Base-by-base conservation (phyloP, 192 early-diverging fungal species). In the Entophlyctis helioformis region DNA sequence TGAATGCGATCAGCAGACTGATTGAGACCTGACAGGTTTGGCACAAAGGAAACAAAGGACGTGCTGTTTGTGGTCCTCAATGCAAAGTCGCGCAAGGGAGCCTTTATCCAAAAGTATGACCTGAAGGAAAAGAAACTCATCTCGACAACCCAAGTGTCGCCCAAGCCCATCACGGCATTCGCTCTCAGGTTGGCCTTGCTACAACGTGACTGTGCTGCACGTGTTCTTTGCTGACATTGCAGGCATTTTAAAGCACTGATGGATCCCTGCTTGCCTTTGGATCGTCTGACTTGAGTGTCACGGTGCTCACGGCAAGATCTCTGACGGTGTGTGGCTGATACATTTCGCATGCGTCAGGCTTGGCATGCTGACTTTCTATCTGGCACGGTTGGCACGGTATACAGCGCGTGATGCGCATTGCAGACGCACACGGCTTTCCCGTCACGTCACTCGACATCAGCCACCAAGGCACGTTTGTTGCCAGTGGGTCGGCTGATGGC, bases 401-500 rank as follows among this genome's bases (percentile, higher is more conserved):
- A 22, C 41, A 84, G 73, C 53, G 61, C 0, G 36, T 86, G 21
- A 37, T 67, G 51, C 67, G 75, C 2, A 58, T 91, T 8, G 66
- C 72, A 20, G 69, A 80, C 21, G 81, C 79, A 1, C 91, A 96
- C 53, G 55, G 53, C n/a, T 85, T 92, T 48, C 74, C 89, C 15
- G 78, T 86, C 34, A 90, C 87, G 0, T 56, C 71, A 4, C 42
- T 96, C 39, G 73, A 75, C 0, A 86, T 96, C 52, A 84, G 75
- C 48, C 68, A 57, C 22, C 66, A 81, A 22, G 62, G 63, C n/a
- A 57, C 65, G 10, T 48, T 78, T 25, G 45, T 96, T 19, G 72
- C 85, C 18, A 89, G 81, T 55, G 89, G 78, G 1, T 89, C 85
- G 6, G 84, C 82, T 0, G 91, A 96, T 54, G 80, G 80, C 29